Evolutionary conservation across 1,284 basidiomycete species (phyloP).

Genomic region (Apiotrichum brassicae): DNA sequence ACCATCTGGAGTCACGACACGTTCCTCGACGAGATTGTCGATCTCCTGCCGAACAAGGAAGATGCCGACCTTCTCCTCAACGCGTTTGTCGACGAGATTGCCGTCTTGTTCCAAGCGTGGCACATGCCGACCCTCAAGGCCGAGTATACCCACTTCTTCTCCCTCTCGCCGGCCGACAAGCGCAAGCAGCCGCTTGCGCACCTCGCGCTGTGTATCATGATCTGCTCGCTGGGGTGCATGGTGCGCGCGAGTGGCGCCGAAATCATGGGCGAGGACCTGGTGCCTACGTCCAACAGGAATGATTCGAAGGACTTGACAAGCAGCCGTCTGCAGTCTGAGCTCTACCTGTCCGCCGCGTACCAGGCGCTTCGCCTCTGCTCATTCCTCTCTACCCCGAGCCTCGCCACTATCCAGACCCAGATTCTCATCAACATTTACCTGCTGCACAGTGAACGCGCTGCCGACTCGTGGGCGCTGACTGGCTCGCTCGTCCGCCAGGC

Average conservation of each 20-base stretch:
- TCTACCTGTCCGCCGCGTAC: conserved; percentile 45
- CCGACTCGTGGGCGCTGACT: conserved; percentile 42
- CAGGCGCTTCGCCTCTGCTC: conserved; percentile 46
- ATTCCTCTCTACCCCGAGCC: conserved; percentile 43
- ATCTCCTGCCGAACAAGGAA: conserved; percentile 35
- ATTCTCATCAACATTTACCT: conserved; percentile 44
- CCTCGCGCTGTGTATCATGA: conserved; percentile 43
- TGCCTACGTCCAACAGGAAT: neutral
- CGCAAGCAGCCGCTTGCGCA: conserved; percentile 37
- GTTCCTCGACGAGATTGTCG: conserved; percentile 44
- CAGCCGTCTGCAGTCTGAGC: conserved; percentile 44
- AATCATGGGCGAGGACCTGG: conserved; percentile 31
- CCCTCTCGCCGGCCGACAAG: conserved; percentile 32
- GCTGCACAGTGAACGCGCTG: conserved; percentile 41
- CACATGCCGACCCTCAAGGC: conserved; percentile 36
- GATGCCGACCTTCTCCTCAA: conserved; percentile 40
- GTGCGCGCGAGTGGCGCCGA: conserved; percentile 39
- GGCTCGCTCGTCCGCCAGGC: conserved; percentile 42
- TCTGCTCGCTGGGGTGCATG: conserved; percentile 42
- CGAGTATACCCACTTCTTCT: conserved; percentile 41
- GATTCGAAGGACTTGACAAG: conserved; percentile 33
- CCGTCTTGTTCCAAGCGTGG: conserved; percentile 41
- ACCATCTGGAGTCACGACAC: conserved; percentile 48
- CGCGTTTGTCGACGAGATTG: conserved; percentile 38
- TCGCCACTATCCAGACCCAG: conserved; percentile 40